Evolutionary conservation across 805 yeast species (phyloP).

Genomic region (Candida xyloterini): DNA sequence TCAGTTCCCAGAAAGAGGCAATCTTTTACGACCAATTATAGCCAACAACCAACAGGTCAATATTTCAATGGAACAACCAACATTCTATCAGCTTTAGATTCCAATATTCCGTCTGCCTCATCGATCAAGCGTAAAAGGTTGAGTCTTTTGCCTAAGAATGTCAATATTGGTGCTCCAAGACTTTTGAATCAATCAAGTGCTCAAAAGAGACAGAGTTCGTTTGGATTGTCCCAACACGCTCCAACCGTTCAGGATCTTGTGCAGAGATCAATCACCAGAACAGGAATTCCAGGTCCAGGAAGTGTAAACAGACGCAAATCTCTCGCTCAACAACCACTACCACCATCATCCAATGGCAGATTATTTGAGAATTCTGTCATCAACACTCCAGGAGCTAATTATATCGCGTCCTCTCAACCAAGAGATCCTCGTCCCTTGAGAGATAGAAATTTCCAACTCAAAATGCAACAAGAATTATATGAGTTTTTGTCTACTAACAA

Average conservation of each 20-base stretch:
- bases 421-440: conserved; percentile 75
- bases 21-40: conserved; percentile 17
- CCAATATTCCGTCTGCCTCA: conserved; percentile 17
- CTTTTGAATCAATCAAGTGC: conserved; percentile 24
- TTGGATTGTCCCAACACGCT: conserved; percentile 21
- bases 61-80: conserved; percentile 18
- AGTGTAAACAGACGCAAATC: conserved; percentile 17
- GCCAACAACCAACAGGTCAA: conserved; percentile 15
- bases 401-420: conserved; percentile 16
- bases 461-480: conserved; percentile 64
- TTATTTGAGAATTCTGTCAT: conserved; percentile 21
- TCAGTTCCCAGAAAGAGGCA: conserved; percentile 23
- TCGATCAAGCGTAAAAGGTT: conserved; percentile 27
- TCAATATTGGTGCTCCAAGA: conserved; percentile 31
- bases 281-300: conserved; percentile 13
- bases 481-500: conserved; percentile 60
- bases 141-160: conserved; percentile 29
- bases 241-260: conserved; percentile 27
- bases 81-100: conserved; percentile 18
- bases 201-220: conserved; percentile 26
- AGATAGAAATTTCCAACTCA: conserved; percentile 63
- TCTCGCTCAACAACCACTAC: conserved; percentile 9
- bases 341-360: conserved; percentile 24
- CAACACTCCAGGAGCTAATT: conserved; percentile 16
- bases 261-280: conserved; percentile 29